Evolutionary conservation across 2,329 filamentous ascomycete genomes (phyloP).

Genomic region (Sporothrix pseudoabietina): DNA sequence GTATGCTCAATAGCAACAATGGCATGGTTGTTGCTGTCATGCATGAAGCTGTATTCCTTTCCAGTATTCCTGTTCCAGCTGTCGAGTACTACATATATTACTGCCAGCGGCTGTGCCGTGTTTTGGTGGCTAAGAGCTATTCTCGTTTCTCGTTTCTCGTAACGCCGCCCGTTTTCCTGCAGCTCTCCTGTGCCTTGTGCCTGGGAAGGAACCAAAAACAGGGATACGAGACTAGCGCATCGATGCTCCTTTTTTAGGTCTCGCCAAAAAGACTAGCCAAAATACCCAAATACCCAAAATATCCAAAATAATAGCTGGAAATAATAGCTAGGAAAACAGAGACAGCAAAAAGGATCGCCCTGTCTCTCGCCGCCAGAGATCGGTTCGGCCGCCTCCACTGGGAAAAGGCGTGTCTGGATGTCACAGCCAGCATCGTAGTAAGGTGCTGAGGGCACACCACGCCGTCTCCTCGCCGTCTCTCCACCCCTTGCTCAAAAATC

Average conservation of each 20-base stretch:
- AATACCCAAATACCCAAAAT: neutral
- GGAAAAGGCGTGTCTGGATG: constrained; percentile 4
- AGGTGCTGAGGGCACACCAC: neutral
- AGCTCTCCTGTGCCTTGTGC: constrained; percentile 12
- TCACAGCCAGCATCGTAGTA: neutral
- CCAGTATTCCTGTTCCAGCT: neutral
- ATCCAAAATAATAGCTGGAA: neutral
- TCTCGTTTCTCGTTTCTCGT: neutral
- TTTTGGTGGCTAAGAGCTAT: neutral
- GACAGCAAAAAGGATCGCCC: neutral
- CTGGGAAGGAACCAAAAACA: constrained; percentile 17
- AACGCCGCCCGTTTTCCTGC: constrained; percentile 11
- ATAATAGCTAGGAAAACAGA: neutral
- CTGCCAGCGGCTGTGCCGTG: constrained; percentile 17
- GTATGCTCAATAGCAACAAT: constrained; percentile 16
- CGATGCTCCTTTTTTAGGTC: constrained; percentile 21
- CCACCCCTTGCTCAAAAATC: constrained; percentile 1
- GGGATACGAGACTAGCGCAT: constrained; percentile 21
- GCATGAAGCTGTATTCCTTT: neutral
- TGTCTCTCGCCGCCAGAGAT: constrained; percentile 10
- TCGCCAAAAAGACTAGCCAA: neutral
- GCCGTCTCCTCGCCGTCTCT: neutral
- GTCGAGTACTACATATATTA: too few species aligned
- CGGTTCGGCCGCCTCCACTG: constrained; percentile 20
- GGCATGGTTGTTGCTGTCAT: neutral